phyloP scores from a whole-genome alignment of 2,329 filamentous ascomycete species.

The Cladosporium colombiae region DNA sequence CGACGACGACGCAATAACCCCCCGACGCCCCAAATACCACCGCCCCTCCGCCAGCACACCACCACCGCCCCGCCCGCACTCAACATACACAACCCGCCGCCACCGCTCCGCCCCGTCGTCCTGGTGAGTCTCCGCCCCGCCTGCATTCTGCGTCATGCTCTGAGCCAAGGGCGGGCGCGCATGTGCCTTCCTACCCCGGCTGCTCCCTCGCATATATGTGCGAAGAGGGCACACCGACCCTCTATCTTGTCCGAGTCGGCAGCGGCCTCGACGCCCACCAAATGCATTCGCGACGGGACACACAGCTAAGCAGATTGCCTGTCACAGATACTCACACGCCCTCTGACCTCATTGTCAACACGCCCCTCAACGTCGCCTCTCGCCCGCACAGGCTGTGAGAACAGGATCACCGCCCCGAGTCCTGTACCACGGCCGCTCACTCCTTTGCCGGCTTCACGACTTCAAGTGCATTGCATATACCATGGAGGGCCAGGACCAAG shows the following conservation, averaged over 20 bases:
- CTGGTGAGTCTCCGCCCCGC: slow-evolving; percentile 15
- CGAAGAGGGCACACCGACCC: slow-evolving; percentile 17
- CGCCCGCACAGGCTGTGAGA: slow-evolving; percentile 18
- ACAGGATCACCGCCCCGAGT: slow-evolving; percentile 17
- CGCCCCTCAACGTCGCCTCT: slow-evolving; percentile 15
- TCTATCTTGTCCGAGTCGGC: slow-evolving; percentile 8
- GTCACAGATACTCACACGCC: slow-evolving; percentile 8
- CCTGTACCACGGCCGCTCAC: slow-evolving; percentile 21
- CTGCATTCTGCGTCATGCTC: not conserved
- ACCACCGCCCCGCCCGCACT: not conserved
- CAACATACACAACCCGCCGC: not conserved
- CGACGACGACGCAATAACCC: slow-evolving; percentile 20
- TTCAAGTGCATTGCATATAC: slow-evolving; percentile 33
- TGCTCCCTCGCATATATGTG: slow-evolving; percentile 15
- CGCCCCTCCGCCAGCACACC: slow-evolving; percentile 1
- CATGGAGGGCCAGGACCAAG: slow-evolving; percentile 91
- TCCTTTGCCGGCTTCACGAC: slow-evolving; percentile 13
- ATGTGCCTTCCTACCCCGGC: slow-evolving; percentile 18
- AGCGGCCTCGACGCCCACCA: not conserved
- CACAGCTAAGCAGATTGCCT: slow-evolving; percentile 5
- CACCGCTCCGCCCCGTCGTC: not conserved
- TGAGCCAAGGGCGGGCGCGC: slow-evolving; percentile 9
- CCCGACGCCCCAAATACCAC: slow-evolving; percentile 11
- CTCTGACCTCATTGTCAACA: not conserved
- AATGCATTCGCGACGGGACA: not conserved